Evolutionary conservation across 441 rosid species (phyloP).

Genomic region (Erysimum cheiri): DNA sequence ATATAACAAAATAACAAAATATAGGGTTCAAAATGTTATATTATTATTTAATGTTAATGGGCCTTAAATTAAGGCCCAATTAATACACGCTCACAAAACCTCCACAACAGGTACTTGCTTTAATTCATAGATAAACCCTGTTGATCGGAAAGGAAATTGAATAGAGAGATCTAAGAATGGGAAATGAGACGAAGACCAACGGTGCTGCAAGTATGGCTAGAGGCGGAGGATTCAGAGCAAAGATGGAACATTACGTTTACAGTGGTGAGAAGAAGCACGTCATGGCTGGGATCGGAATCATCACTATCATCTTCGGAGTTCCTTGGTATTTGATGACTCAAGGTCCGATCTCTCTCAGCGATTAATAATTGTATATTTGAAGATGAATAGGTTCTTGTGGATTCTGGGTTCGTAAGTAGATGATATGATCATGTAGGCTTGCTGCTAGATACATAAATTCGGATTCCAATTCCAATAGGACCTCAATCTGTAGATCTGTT

Average conservation of each 20-base stretch:
- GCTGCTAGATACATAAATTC: not conserved
- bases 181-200: conserved; percentile 47
- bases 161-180: conserved; percentile 44
- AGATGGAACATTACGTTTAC: conserved; percentile 60
- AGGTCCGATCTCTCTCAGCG: conserved; percentile 43
- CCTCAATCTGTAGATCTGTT: not conserved
- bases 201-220: conserved; percentile 30
- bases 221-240: conserved; percentile 61
- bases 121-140: conserved; percentile 24
- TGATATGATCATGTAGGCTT: not conserved
- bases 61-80: conserved; percentile 10
- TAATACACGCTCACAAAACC: not conserved
- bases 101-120: not conserved
- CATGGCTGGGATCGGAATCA: conserved; percentile 64
- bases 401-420: not conserved
- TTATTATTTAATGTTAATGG: not conserved
- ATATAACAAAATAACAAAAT: not conserved
- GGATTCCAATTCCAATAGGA: not conserved
- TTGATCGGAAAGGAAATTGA: not conserved
- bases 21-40: not conserved
- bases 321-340: conserved; percentile 76
- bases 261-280: conserved; percentile 93
- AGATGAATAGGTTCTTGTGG: not conserved
- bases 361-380: not conserved
- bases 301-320: conserved; percentile 55